Evolutionary conservation across 2,329 filamentous ascomycete genomes (phyloP), one percentile per base, ranked within the genome.

Genomic region (Torrubiella hemipterigena): DNA sequence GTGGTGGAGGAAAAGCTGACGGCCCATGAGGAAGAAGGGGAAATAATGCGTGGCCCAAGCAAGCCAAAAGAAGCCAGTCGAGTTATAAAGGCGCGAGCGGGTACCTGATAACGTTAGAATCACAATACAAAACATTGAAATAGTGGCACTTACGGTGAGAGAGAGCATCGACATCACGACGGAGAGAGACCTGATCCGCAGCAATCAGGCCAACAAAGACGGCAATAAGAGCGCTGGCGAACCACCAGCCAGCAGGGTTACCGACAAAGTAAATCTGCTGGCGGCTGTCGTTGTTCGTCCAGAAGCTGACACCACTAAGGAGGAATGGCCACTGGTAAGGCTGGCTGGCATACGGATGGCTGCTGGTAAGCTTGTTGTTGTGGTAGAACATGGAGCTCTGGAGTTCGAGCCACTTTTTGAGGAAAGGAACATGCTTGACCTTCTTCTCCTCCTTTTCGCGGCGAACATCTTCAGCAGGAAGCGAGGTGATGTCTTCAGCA

Each of bases 321-420:
- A 98, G 69, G 73, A 98, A 96, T 2, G 91, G 91, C 91, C 91
- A 98, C 51, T 93, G 84, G 62, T 93, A 91, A 6, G 91, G 91
- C 53, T 87, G 80, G 47, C 85, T 94, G 25, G 91, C 75, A 55
- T 98, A 98, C 2, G 91, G 91, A 56, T 98, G 91, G 52, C 84
- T 93, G 63, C 86, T 93, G 27, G 91, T 98, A 51, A 98, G 66
- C 48, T 93, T 89, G 58, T 87, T 96, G 71, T 98, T 98, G 69
- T 98, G 91, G 71, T 82, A 89, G 71, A 98, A 98, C 87, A 98
- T 98, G 47, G 87, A 85, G 30, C 89, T 77, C 61, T 98, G 91
- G 36, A 98, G 71, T 65, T 98, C 91, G 42, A 95, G 75, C 69
- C 89, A 98, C 65, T 98, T 98, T 49, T 73, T 75, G 42, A 95